A percentile compares a stretch with the other conserved stretches of the same genome.
Conservation (phyloP, 225 moss, liverwort and hornwort genomes). For the Climacium dendroides region DNA sequence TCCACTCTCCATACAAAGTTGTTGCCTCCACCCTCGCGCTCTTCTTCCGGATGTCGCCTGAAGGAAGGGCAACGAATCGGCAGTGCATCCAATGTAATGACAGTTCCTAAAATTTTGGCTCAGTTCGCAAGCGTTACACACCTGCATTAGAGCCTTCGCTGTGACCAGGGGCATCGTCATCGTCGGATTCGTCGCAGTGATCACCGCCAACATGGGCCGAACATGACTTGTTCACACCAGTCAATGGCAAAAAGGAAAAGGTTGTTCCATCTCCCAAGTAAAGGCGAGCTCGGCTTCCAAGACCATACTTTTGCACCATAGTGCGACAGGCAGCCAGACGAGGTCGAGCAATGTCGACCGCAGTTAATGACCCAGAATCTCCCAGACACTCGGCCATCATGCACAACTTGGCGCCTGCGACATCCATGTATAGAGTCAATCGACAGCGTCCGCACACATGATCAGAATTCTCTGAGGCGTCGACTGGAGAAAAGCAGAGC, state of each 20-base stretch:
- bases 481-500: neutral
- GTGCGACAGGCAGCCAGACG: constrained; percentile 84
- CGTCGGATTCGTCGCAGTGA: neutral
- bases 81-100: no score
- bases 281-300: constrained; percentile 62
- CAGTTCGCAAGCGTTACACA: neutral
- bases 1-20: constrained; percentile 64
- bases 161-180: neutral
- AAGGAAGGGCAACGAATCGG: neutral
- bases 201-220: neutral
- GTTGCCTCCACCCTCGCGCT: neutral
- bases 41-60: constrained; percentile 4
- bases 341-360: constrained; percentile 71
- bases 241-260: constrained; percentile 76
- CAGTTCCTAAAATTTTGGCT: neutral
- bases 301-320: constrained; percentile 82
- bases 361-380: constrained; percentile 72
- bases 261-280: constrained; percentile 76
- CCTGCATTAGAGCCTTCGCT: neutral
- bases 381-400: constrained; percentile 87
- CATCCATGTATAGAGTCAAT: neutral
- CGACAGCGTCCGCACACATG: no score
- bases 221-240: neutral
- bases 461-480: neutral
- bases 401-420: constrained; percentile 92